Base-by-base conservation (phyloP, 352 stramenopile species). In the Globisporangium iwayamae region DNA sequence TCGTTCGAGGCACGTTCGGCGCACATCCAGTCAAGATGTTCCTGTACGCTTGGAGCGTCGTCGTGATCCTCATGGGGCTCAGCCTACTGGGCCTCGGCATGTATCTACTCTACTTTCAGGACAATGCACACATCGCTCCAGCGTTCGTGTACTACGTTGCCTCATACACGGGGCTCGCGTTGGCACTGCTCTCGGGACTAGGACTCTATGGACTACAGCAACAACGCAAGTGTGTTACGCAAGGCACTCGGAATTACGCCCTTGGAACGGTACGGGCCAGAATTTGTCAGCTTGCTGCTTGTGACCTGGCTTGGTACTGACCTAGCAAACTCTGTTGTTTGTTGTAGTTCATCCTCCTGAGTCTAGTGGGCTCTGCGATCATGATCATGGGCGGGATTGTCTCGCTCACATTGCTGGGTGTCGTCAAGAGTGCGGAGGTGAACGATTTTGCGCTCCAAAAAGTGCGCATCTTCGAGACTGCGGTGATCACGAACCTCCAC, bases 41-140 rank as follows among this genome's bases (percentile, higher is more conserved):
- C 14, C 62, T 90, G 36, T 91, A 91, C 52, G 69, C 65, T 5
- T 89, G 81, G 76, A 79, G 72, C 0, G 70, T 86, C 22, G 45
- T 85, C 32, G 72, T 83, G 20, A 85, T 79, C 46, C 53, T 86
- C 13, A 72, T 87, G 11, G 78, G 78, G 0, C 28, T 91, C 13
- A 56, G 75, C 1, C 52, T 87, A 30, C 59, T 85, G 4, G 82
- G 64, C 7, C 66, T 87, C n/a, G 80, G 83, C 0, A 43, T 90
- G 34, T 91, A 87, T 32, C 63, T 84, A 16, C 65, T 87, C 22
- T 90, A 81, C 60, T 83, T 87, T 52, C 75, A 89, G 58, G 70
- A 82, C 7, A 83, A 84, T 34, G 80, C 78, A 1, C 70, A 76
- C 30, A 73, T 91, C 22, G 71, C 78, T 4, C 78, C 82, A 5